Percentiles rank a stretch among this genome's conserved stretches.
These are phyloP conservation scores for Auriscalpium orientale DNA, from an alignment of 768 basidiomycete genomes.

Conservation along the genomic window DNA sequence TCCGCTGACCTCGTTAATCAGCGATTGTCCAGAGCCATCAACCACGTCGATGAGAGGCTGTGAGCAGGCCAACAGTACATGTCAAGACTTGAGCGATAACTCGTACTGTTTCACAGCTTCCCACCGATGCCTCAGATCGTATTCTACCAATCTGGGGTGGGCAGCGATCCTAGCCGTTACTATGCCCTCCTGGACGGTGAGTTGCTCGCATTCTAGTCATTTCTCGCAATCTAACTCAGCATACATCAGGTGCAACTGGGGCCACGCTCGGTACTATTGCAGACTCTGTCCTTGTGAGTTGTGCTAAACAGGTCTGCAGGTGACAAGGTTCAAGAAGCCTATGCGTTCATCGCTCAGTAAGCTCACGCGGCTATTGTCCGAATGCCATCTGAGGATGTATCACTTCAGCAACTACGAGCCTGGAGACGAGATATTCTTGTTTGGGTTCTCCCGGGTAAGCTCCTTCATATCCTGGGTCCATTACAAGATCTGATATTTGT, in stretches of 20 bases:
- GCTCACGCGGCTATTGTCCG: slow-evolving; percentile 19
- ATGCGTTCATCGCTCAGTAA: slow-evolving; percentile 76
- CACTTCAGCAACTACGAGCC: slow-evolving; percentile 53
- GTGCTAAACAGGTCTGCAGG: slow-evolving; percentile 28
- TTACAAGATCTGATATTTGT: slow-evolving; percentile 3
- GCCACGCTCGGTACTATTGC: slow-evolving; percentile 42
- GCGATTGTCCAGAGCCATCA: slow-evolving; percentile 24
- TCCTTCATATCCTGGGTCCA: background rate
- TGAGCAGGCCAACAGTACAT: slow-evolving; percentile 5
- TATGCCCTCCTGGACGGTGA: slow-evolving; percentile 55
- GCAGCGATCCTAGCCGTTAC: slow-evolving; percentile 48
- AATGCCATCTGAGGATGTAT: background rate
- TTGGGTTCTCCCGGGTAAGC: slow-evolving; percentile 69
- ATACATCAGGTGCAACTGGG: slow-evolving; percentile 50
- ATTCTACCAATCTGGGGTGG: slow-evolving; percentile 34
- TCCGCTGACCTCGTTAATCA: slow-evolving; percentile 2
- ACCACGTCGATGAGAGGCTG: slow-evolving; percentile 24
- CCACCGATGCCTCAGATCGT: slow-evolving; percentile 25
- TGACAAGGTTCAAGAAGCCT: slow-evolving; percentile 72
- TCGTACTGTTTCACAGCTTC: slow-evolving; percentile 4
- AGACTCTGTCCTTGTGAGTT: background rate
- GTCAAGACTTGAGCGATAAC: background rate
- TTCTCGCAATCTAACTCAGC: slow-evolving; percentile 4
- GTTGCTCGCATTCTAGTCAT: slow-evolving; percentile 3
- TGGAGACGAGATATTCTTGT: slow-evolving; percentile 76